Evolutionary conservation across 2,329 filamentous ascomycete species (phyloP).

Genomic region (Arthrobotrys iridis): DNA sequence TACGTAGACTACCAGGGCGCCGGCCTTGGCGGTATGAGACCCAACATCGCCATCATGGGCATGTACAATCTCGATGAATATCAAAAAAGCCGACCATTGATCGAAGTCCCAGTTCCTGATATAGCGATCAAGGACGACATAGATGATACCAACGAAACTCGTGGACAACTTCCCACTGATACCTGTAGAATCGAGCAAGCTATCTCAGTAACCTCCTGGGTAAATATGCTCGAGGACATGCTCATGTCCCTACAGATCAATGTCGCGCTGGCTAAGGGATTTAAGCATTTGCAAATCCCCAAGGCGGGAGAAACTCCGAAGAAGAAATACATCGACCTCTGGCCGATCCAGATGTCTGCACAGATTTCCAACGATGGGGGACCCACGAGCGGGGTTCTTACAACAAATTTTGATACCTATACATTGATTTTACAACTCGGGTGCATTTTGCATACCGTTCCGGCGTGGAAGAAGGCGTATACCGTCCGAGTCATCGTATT

Average conservation of each 20-base stretch:
- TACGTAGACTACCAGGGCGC: conserved; percentile 62
- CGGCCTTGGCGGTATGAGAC: conserved; percentile 85
- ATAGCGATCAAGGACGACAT: conserved; percentile 28
- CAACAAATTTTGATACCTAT: conserved; percentile 92
- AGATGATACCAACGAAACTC: conserved; percentile 44
- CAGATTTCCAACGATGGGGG: conserved; percentile 69
- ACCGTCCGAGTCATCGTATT: conserved; percentile 82
- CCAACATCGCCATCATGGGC: conserved; percentile 83
- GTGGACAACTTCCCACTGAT: conserved; percentile 74
- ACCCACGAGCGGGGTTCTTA: conserved; percentile 68
- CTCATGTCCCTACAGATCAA: conserved; percentile 81
- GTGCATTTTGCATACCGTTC: conserved; percentile 83
- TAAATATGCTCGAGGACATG: conserved; percentile 84
- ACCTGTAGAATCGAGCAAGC: conserved; percentile 73
- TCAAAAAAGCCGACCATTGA: conserved; percentile 69
- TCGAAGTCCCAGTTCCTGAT: conserved; percentile 66
- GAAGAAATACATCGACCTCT: conserved; percentile 85
- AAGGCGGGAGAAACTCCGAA: conserved; percentile 65
- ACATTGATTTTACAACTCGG: conserved; percentile 65
- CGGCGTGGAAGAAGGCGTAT: conserved; percentile 79
- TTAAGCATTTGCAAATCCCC: conserved; percentile 78
- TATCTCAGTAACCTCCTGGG: conserved; percentile 77
- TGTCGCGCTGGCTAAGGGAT: conserved; percentile 84
- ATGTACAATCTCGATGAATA: conserved; percentile 84
- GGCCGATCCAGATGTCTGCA: conserved; percentile 90